Evolutionary conservation across 345 rosid genomes (phyloP).

Genomic region (Gossypium turneri): DNA sequence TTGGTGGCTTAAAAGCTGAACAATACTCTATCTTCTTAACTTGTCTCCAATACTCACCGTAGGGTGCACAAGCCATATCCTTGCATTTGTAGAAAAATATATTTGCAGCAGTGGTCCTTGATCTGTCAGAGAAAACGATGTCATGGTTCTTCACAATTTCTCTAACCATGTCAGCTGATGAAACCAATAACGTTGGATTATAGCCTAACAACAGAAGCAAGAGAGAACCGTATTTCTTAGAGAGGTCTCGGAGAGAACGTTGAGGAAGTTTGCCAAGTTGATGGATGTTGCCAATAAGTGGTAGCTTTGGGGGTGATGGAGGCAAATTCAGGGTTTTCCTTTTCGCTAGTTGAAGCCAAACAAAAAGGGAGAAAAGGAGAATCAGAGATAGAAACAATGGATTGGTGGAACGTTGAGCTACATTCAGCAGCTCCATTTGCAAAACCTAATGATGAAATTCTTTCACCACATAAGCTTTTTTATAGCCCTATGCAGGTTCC

Average conservation of each 20-base stretch:
- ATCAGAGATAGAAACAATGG: not conserved
- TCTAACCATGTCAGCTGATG: not conserved
- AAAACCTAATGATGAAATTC: not conserved
- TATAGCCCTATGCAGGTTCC: too few relatives aligned
- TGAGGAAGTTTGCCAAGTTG: not conserved
- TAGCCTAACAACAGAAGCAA: not conserved
- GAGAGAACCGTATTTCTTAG: not conserved
- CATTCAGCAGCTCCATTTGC: not conserved
- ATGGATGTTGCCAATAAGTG: constrained; percentile 5
- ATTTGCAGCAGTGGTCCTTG: not conserved
- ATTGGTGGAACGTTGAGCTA: not conserved
- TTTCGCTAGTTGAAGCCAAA: not conserved
- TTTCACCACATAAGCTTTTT: not conserved
- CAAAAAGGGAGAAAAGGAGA: not conserved
- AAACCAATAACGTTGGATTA: not conserved
- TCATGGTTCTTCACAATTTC: not conserved
- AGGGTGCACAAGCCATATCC: not conserved
- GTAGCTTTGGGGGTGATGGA: constrained; percentile 1
- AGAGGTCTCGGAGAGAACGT: not conserved
- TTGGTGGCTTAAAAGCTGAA: not conserved
- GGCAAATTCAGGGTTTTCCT: not conserved
- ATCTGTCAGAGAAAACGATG: not conserved
- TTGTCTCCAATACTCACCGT: constrained; percentile 1
- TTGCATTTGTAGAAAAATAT: not conserved
- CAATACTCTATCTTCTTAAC: not conserved